phyloP scores from a whole-genome alignment of 306 rosid species.

The Ammopiptanthus mongolicus region DNA sequence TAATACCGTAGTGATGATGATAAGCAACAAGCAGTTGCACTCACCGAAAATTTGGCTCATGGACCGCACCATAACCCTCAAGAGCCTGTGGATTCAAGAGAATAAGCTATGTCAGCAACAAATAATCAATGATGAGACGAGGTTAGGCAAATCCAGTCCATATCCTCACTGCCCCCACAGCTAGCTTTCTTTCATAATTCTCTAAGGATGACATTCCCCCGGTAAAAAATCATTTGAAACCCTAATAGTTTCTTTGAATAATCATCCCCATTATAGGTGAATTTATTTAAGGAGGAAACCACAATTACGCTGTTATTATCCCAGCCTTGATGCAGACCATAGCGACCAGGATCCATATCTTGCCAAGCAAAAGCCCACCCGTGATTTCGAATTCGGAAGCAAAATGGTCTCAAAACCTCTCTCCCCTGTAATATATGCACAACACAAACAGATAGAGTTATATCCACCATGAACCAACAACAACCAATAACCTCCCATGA shows the following conservation, averaged over 20 bases:
- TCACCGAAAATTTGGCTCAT: slow-evolving; percentile 95
- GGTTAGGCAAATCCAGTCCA: slow-evolving; percentile 99
- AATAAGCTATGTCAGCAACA: slow-evolving; percentile 99
- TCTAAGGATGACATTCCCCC: slow-evolving; percentile 61
- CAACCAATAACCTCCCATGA: slow-evolving; percentile 61
- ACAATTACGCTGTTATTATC: slow-evolving; percentile 99
- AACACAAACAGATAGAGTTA: slow-evolving; percentile 75
- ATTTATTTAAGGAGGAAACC: slow-evolving; percentile 99
- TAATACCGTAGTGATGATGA: slow-evolving; percentile 26
- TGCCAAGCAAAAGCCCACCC: slow-evolving; percentile 47
- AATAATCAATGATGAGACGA: slow-evolving; percentile 76
- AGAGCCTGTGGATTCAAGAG: slow-evolving; percentile 99
- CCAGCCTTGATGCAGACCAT: slow-evolving; percentile 97
- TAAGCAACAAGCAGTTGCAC: slow-evolving; percentile 47
- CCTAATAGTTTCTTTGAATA: slow-evolving; percentile 85
- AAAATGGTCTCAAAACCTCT: slow-evolving; percentile 62
- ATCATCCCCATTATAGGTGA: slow-evolving; percentile 90
- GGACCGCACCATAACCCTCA: slow-evolving; percentile 87
- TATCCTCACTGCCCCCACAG: slow-evolving; percentile 91
- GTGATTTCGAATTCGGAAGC: slow-evolving; percentile 41
- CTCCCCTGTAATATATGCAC: slow-evolving; percentile 78
- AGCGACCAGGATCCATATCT: slow-evolving; percentile 98
- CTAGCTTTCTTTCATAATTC: slow-evolving; percentile 78
- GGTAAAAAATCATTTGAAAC: slow-evolving; percentile 59
- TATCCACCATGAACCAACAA: slow-evolving; percentile 71